Conservation (phyloP, 306 rosid genomes). For the Inga oerstediana region DNA sequence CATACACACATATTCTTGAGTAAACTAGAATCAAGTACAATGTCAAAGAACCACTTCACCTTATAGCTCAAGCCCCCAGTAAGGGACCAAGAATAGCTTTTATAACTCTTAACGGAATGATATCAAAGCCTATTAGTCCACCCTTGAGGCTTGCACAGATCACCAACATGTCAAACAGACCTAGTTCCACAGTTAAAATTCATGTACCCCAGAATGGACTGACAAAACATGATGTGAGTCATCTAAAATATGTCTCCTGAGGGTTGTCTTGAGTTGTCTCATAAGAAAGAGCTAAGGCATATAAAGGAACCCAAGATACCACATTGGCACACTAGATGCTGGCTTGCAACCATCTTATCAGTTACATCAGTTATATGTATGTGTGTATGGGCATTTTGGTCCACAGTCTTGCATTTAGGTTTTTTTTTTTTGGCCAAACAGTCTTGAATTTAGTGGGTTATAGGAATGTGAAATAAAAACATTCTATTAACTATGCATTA, state of each 20-base stretch:
- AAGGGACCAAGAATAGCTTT: not conserved
- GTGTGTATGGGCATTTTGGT: not conserved
- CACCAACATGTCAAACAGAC: slow-evolving; percentile 2
- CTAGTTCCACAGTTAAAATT: slow-evolving; percentile 12
- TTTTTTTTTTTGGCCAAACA: too few relatives aligned
- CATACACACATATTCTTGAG: not conserved
- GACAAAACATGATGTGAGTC: not conserved
- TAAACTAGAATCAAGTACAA: slow-evolving; percentile 14
- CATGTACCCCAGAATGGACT: not conserved
- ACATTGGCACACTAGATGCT: not conserved
- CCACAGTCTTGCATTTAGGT: not conserved
- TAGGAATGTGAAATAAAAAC: not conserved
- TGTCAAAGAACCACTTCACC: slow-evolving; percentile 13
- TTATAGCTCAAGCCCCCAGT: not conserved
- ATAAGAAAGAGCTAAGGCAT: not conserved
- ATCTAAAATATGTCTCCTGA: not conserved
- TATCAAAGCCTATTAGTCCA: slow-evolving; percentile 7
- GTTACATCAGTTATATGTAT: not conserved
- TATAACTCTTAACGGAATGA: not conserved
- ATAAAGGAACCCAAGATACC: too few relatives aligned
- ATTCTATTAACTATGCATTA: not conserved
- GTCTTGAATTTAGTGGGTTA: not conserved
- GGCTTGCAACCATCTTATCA: not conserved
- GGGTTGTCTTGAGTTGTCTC: not conserved
- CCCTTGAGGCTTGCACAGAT: slow-evolving; percentile 20